Conservation (phyloP, 805 yeast genomes). For the Vanderwaltozyma yarrowii region DNA sequence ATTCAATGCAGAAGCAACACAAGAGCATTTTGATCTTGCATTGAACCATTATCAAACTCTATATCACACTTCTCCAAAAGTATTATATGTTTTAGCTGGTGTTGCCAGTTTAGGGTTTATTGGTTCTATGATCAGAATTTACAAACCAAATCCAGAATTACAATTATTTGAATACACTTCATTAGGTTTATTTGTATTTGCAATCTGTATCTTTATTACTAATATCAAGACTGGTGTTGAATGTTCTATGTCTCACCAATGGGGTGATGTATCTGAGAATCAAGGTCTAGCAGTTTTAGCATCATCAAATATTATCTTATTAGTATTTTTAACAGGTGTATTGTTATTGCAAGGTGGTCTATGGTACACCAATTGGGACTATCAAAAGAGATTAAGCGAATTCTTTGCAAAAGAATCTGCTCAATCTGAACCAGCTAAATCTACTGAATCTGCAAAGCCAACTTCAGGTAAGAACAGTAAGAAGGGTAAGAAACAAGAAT, state of each 20-base stretch:
- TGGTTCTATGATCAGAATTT: slow-evolving; percentile 69
- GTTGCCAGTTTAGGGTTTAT: slow-evolving; percentile 61
- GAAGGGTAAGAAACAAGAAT: slow-evolving; percentile 1
- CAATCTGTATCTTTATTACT: slow-evolving; percentile 71
- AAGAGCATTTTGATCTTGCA: slow-evolving; percentile 48
- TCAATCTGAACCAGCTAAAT: neutral
- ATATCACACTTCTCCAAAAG: slow-evolving; percentile 47
- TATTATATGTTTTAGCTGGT: slow-evolving; percentile 39
- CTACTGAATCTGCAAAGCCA: neutral
- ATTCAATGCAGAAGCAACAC: slow-evolving; percentile 47
- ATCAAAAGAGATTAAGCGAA: slow-evolving; percentile 28
- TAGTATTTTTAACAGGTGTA: slow-evolving; percentile 66
- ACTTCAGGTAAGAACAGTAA: neutral
- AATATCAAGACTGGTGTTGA: slow-evolving; percentile 74
- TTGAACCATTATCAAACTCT: slow-evolving; percentile 65
- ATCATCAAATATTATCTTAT: slow-evolving; percentile 73
- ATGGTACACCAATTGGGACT: slow-evolving; percentile 71
- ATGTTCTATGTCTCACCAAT: slow-evolving; percentile 57
- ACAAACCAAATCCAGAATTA: slow-evolving; percentile 78
- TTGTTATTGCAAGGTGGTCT: slow-evolving; percentile 78
- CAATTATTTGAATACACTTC: slow-evolving; percentile 87
- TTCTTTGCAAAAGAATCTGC: slow-evolving; percentile 27
- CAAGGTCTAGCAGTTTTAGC: slow-evolving; percentile 89
- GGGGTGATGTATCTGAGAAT: slow-evolving; percentile 88
- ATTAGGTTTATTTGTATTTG: slow-evolving; percentile 59